Conservation (phyloP, 768 basidiomycete genomes). For the Pulveroboletus sp. region DNA sequence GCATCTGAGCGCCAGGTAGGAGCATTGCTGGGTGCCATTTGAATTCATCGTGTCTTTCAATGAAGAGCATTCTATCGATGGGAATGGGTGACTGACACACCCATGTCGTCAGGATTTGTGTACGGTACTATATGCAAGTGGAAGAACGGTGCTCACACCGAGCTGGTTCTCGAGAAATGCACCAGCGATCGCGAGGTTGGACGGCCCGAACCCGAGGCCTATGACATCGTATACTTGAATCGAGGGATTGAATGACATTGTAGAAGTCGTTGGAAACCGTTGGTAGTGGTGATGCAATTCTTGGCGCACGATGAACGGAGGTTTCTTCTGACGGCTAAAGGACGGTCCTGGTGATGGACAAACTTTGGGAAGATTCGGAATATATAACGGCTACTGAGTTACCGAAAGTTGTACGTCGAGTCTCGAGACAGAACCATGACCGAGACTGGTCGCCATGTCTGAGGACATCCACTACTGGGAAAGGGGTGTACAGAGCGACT, state of each 20-base stretch:
- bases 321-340: background rate
- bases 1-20: conserved; percentile 48
- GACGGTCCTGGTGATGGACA: background rate
- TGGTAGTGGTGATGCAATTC: background rate
- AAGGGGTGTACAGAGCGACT: background rate
- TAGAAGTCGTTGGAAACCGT: background rate
- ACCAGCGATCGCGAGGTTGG: conserved; percentile 48
- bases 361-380: background rate
- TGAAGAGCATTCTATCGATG: conserved; percentile 37
- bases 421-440: background rate
- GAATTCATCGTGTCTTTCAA: conserved; percentile 45
- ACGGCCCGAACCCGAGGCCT: conserved; percentile 50
- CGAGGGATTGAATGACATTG: conserved; percentile 3
- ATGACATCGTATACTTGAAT: conserved; percentile 38
- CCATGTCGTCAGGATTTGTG: background rate
- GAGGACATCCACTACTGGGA: background rate
- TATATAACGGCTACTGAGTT: background rate
- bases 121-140: background rate
- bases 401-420: background rate
- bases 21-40: conserved; percentile 57
- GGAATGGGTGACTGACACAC: conserved; percentile 8
- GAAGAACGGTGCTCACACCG: conserved; percentile 6
- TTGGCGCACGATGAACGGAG: background rate
- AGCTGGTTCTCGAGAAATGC: conserved; percentile 41
- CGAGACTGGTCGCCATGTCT: background rate